Base-by-base conservation (phyloP, 2,329 filamentous ascomycete species). In the Fusarium sarcochroum region DNA sequence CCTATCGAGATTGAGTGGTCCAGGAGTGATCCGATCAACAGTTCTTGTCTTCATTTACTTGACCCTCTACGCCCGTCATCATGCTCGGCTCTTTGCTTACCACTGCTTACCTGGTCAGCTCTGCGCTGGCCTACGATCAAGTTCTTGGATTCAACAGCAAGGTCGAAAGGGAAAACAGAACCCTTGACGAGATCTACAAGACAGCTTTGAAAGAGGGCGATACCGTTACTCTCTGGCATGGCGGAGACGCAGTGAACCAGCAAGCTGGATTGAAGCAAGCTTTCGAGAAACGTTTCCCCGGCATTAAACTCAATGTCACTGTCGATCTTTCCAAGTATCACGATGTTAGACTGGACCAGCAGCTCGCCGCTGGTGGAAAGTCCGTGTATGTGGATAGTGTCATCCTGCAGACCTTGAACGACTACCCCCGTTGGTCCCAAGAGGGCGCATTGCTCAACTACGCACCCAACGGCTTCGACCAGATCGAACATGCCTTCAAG, bases 251-350 rank as follows among this genome's bases (percentile, higher is more conserved):
- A 58, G 66, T 66, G 27, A 72, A 69, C 41, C 80, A 83, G 49
- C 80, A 80, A 34, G 70, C 81, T 53, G 27, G 13, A 2, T 60
- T 85, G 15, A 85, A 83, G 68, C 40, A 73, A 5, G 77, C 78
- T 1, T 87, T 86, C 62, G 83, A 85, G 64, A 63, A 71, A 1
- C 75, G 77, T 1, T 87, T 86, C 66, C 85, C 85, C 0, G 80
- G 80, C 10, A 81, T 87, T 59, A 83, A 79, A 6, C 79, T 87
- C 17, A 86, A 87, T 66, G 49, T 86, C 35, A 87, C 85, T 0
- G 83, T 87, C 42, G 85, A 87, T 59, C 71, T 87, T 0, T 86
- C 85, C 60, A 88, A 87, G 68, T 88, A 87, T 64, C 85, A 85
- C 65, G 82, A 86, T 56, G 76, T 69, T 18, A 76, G 76, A 9